These are phyloP conservation scores for Mesotaenium endlicherianum DNA, from an alignment of 139 green algal species.

Conservation along the genomic window DNA sequence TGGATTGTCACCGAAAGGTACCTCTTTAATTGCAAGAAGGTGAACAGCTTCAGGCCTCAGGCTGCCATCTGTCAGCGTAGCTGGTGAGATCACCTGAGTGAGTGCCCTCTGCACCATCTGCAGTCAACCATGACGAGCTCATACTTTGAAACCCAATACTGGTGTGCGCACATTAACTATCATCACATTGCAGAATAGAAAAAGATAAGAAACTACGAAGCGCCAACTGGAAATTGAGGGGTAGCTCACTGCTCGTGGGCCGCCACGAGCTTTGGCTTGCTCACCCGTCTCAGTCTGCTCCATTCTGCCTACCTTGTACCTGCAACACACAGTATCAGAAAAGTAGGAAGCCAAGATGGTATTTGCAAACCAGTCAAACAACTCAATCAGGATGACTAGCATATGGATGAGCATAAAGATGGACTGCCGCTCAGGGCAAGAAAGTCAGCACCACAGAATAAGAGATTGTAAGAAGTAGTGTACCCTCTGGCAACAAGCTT, in stretches of 20 bases:
- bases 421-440: neutral
- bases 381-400: neutral
- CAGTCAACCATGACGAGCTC: too few species aligned
- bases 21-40: slow-evolving; percentile 49
- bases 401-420: neutral
- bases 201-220: neutral
- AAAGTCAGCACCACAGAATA: neutral
- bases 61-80: slow-evolving; percentile 38
- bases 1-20: too few species aligned
- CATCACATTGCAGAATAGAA: neutral
- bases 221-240: neutral
- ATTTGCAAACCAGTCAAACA: neutral
- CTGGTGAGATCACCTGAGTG: slow-evolving; percentile 50
- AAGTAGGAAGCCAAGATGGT: neutral
- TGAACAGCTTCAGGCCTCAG: slow-evolving; percentile 40
- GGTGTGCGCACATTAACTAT: neutral
- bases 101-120: slow-evolving; percentile 33
- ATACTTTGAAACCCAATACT: neutral
- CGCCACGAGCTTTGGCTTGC: slow-evolving; percentile 56
- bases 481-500: slow-evolving; percentile 51
- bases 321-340: slow-evolving; percentile 25
- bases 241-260: slow-evolving; percentile 31
- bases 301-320: slow-evolving; percentile 58
- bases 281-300: slow-evolving; percentile 61
- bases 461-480: neutral